Evolutionary conservation across 2,329 filamentous ascomycete genomes (phyloP), one percentile per base, ranked within the genome.

Genomic region (Fusarium keratoplasticum): DNA sequence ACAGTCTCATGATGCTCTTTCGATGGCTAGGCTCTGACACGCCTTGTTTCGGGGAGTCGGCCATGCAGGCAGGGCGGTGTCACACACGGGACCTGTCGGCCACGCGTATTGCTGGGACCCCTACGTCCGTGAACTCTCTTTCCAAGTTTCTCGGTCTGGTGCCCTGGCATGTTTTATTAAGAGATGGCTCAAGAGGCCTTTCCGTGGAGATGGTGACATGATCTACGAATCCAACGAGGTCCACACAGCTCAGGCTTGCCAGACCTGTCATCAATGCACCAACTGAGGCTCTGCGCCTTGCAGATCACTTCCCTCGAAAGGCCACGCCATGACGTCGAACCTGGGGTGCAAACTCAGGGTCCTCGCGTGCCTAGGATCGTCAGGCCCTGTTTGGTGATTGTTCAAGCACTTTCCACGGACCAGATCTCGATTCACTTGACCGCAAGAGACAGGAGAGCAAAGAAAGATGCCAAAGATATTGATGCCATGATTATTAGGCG

Each of bases 281-380:
- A 38, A 66, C 60, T 71, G 67, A 76, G 64, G 69, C 60, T 72
- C 72, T 70, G 42, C 50, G 40, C 66, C n/a, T 35, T 60, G 76
- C 61, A 69, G 74, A 77, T 77, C 74, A 47, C 61, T 64, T 55
- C 63, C 66, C 54, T 36, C 66, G 54, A 36, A 54, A 27, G 18
- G 27, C 20, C 11, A 35, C 14, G 29, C 50, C 33, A 69, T 77
- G 74, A 78, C 76, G 72, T 76, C 61, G 65, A 35, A 54, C 58
- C 40, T 13, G 59, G 47, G 59, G 62, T 38, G 65, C 22, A 65
- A 66, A 67, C 71, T 67, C 64, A 76, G 74, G 74, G 76, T 77
- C 72, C 66, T 67, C 33, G 31, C 63, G 55, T 54, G 58, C 31
- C 29, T 29, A 42, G 27, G 33, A 63, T 54, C 42, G 36, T 59